Base-by-base conservation (phyloP, 2,329 filamentous ascomycete species). In the Talaromyces sp. region DNA sequence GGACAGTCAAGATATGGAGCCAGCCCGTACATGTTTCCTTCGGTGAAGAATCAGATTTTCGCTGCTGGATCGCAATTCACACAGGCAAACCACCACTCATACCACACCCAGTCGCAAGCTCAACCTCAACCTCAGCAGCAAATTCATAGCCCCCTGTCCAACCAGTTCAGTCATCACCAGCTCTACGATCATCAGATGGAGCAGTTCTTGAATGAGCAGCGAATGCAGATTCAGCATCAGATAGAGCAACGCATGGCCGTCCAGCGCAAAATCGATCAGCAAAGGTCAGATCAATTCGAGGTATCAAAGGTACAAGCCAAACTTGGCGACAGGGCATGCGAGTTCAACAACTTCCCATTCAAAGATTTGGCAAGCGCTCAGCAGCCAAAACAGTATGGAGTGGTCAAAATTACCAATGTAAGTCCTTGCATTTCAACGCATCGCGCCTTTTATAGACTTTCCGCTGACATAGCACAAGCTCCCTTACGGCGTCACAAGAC, bases 401-500 rank as follows among this genome's bases (percentile, higher is more conserved):
- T 75, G 21, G 59, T 73, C 28, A 74, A 71, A 41, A 69, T 75
- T 36, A 65, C 62, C 8, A 74, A 75, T 58, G 73, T 74, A 60
- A 69, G 71, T 65, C 17, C 13, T 46, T 22, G 10, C 36, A n/a
- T 52, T 31, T 25, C 22, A 13, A 17, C 22, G 35, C 11, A 36
- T 35, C 17, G 15, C n/a, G 17, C 21, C n/a, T 22, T 19, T 10
- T 25, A 22, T 28, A 28, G 9, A 10, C 13, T 28, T 19, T 13
- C 25, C 8, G 21, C 48, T 52, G 22, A 52, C 48, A 52, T 36
- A 17, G 19, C n/a, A 11, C 19, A 51, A 77, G 77, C 81, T 82
- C 31, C 80, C 80, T 0, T 83, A 79, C 62, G 67, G 68, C n/a
- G 72, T 80, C 39, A 78, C 76, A 17, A 77, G 77, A 59, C 68